Evolutionary conservation across 306 rosid species (phyloP).

Genomic region (Astragalus membranaceus): DNA sequence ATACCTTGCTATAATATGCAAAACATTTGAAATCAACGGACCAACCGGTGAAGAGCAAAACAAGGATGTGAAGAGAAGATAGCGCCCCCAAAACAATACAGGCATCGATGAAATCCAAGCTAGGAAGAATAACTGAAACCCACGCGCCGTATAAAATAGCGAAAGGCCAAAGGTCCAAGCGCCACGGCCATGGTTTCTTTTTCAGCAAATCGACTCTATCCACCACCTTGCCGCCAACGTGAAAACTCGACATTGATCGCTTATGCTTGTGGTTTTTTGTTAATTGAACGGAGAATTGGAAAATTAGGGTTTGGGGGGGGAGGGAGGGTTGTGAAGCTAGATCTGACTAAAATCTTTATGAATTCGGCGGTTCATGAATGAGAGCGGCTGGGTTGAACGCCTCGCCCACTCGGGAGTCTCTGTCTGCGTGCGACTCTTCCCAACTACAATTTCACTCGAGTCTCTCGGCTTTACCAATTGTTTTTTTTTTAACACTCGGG

Average conservation of each 20-base stretch:
- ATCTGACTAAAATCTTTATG: not conserved
- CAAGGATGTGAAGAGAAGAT: constrained; percentile 60
- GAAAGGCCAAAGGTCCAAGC: constrained; percentile 79
- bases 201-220: constrained; percentile 69
- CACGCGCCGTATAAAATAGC: constrained; percentile 47
- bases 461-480: not conserved
- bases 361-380: not conserved
- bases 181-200: constrained; percentile 70
- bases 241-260: constrained; percentile 59
- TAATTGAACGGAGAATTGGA: not conserved
- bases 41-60: constrained; percentile 87
- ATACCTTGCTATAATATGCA: constrained; percentile 67
- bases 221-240: constrained; percentile 90
- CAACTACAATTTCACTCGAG: not conserved
- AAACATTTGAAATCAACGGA: constrained; percentile 89
- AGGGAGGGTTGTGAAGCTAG: not conserved
- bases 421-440: not conserved
- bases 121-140: constrained; percentile 54
- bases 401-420: constrained; percentile 9
- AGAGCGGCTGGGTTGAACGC: not conserved
- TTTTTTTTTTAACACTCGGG: too few species aligned
- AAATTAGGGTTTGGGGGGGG: not conserved
- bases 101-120: constrained; percentile 70
- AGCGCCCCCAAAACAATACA: constrained; percentile 62
- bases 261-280: not conserved